Base-by-base conservation (phyloP, 1,139 yeast genomes). In the Geotrichum phurueaensis region DNA sequence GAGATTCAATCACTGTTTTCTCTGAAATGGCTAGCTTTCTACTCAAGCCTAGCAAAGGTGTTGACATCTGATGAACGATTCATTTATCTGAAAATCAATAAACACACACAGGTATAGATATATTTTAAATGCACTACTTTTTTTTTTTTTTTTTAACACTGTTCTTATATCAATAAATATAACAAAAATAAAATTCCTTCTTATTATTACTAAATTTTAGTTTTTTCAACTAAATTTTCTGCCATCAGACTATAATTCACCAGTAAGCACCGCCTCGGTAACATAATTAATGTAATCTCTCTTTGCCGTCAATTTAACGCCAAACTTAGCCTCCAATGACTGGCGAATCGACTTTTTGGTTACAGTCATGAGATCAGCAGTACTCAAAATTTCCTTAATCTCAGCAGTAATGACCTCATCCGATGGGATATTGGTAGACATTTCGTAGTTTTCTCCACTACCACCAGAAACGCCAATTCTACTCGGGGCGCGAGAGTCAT, bases 281-380 rank as follows among this genome's bases (percentile, higher is more conserved):
- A 75, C 76, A 61, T 74, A 71, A 52, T 76, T 75, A 53, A 76
- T 74, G 65, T 76, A 76, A 57, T 75, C 79, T 33, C 74, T 65
- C 65, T 75, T 72, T 53, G 72, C 60, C 10, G 67, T 63, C 55
- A 76, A 66, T 59, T 70, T 72, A 60, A 70, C 68, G 12, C 75
- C 76, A 64, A 75, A 76, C 58, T 69, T 68, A 54, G 66, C 65
- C 63, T 76, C 79, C 51, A 76, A 67, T 58, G 74, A 73, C 36
- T 66, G 62, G 27, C 79, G 65, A 33, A 76, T 70, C 33, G 71
- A 67, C 65, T 76, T 73, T 68, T 76, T 76, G 10, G 79, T 76
- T 53, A 76, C 70, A 52, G 68, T 67, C 71, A 75, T 73, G 39
- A 76, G 68, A 62, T 76, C 79, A 3, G 78, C 75, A 15, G 75